Evolutionary conservation across 176 grass and related monocot species (phyloP).

Genomic region (Carex kokanica): DNA sequence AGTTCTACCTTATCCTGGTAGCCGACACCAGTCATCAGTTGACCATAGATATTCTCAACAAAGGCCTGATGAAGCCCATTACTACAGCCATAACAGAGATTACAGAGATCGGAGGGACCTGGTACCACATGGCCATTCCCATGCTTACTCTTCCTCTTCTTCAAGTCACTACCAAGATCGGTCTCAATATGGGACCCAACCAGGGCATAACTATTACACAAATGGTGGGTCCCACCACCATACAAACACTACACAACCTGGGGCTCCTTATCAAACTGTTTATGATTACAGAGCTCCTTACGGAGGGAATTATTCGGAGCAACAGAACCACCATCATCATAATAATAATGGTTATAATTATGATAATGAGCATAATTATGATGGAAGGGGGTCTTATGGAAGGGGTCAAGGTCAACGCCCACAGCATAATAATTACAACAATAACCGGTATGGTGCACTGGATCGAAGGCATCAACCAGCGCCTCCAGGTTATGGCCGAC

Average conservation of each 20-base stretch:
- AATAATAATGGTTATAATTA: not conserved
- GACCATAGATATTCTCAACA: slow-evolving; percentile 35
- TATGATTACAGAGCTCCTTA: slow-evolving; percentile 47
- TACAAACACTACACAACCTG: slow-evolving; percentile 31
- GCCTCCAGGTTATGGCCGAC: slow-evolving; percentile 46
- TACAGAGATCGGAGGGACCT: slow-evolving; percentile 37
- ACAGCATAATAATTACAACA: slow-evolving; percentile 34
- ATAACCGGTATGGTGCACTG: slow-evolving; percentile 50
- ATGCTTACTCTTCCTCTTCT: slow-evolving; percentile 32
- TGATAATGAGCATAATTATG: slow-evolving; percentile 29
- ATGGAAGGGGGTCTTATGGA: slow-evolving; percentile 35
- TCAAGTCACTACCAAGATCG: slow-evolving; percentile 42
- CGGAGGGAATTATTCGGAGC: slow-evolving; percentile 46
- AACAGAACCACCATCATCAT: slow-evolving; percentile 33
- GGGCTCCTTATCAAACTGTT: slow-evolving; percentile 34
- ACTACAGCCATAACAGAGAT: slow-evolving; percentile 7
- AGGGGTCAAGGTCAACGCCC: slow-evolving; percentile 39
- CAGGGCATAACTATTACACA: slow-evolving; percentile 35
- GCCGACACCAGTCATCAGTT: slow-evolving; percentile 17
- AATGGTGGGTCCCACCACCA: slow-evolving; percentile 17
- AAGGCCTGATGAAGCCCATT: not conserved
- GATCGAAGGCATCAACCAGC: slow-evolving; percentile 51
- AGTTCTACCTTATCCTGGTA: slow-evolving; percentile 44
- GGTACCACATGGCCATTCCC: slow-evolving; percentile 31
- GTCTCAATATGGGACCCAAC: slow-evolving; percentile 33